Conservation (phyloP, 2,329 filamentous ascomycete species). For the Sclerotiophoma versabilis region DNA sequence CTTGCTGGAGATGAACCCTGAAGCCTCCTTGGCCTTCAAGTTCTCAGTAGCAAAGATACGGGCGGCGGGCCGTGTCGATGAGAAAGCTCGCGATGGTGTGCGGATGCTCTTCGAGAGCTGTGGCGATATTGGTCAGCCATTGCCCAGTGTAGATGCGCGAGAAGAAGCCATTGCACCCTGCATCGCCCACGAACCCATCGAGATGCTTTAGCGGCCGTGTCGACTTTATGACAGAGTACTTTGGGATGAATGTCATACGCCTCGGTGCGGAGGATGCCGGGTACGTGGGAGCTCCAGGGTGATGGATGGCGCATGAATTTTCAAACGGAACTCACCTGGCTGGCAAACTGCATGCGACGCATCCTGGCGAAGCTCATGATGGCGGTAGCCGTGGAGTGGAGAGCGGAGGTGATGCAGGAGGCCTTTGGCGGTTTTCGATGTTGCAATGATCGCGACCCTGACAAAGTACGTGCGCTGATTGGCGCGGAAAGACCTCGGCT, state of each 20-base stretch:
- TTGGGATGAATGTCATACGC: conserved; percentile 35
- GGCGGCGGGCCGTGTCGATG: conserved; percentile 81
- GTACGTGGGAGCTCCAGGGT: conserved; percentile 19
- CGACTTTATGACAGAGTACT: conserved; percentile 19
- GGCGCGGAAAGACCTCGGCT: conserved; percentile 39
- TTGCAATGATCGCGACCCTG: conserved; percentile 30
- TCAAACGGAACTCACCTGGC: conserved; percentile 43
- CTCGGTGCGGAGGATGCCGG: conserved; percentile 36
- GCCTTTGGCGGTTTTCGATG: conserved; percentile 33
- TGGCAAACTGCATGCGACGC: conserved; percentile 48
- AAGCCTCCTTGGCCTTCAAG: conserved; percentile 91
- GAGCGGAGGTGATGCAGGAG: conserved; percentile 29
- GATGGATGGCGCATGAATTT: conserved; percentile 18
- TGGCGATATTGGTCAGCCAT: conserved; percentile 39
- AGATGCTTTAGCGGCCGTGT: conserved; percentile 2
- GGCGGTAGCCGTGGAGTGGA: conserved; percentile 39
- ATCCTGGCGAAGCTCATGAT: conserved; percentile 51
- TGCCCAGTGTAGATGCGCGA: conserved; percentile 17
- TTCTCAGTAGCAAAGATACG: conserved; percentile 86
- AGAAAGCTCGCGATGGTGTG: conserved; percentile 79
- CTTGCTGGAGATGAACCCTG: conserved; percentile 83
- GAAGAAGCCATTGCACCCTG: neutral
- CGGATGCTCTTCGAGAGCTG: conserved; percentile 70
- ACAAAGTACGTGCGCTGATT: conserved; percentile 36
- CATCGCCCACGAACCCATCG: conserved; percentile 3